phyloP scores from a whole-genome alignment of 176 grass and related monocot genomes.

The Aechmea fasciata region DNA sequence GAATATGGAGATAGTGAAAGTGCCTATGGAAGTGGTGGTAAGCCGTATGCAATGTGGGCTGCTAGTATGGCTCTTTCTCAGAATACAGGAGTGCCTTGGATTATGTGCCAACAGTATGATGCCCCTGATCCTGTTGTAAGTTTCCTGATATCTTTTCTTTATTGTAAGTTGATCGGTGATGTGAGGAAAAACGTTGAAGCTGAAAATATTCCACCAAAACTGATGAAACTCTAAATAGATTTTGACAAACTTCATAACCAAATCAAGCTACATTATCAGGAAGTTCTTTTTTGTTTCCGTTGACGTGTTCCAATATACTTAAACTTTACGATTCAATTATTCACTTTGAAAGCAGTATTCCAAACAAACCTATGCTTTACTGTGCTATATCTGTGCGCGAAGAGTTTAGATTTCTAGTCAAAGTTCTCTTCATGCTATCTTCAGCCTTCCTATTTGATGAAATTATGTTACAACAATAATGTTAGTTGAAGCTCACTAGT shows the following conservation, averaged over 20 bases:
- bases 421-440: too few species aligned
- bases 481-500: background rate
- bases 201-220: background rate
- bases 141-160: background rate
- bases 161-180: background rate
- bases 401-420: background rate
- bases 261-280: background rate
- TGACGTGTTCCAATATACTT: background rate
- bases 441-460: too few species aligned
- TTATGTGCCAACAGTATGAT: conserved; percentile 87
- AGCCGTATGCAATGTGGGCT: conserved; percentile 80
- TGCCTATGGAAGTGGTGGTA: conserved; percentile 44
- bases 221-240: background rate
- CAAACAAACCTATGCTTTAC: background rate
- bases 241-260: background rate
- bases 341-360: background rate
- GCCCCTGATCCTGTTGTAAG: conserved; percentile 82
- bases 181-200: background rate
- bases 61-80: conserved; percentile 83
- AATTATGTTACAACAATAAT: too few species aligned
- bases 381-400: background rate
- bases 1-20: conserved; percentile 67
- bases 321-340: background rate
- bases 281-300: background rate
- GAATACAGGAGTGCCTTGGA: conserved; percentile 81